Evolutionary conservation across 805 yeast species (phyloP), one percentile per base, ranked within the genome.

Genomic region (Suhomyces sp.): DNA sequence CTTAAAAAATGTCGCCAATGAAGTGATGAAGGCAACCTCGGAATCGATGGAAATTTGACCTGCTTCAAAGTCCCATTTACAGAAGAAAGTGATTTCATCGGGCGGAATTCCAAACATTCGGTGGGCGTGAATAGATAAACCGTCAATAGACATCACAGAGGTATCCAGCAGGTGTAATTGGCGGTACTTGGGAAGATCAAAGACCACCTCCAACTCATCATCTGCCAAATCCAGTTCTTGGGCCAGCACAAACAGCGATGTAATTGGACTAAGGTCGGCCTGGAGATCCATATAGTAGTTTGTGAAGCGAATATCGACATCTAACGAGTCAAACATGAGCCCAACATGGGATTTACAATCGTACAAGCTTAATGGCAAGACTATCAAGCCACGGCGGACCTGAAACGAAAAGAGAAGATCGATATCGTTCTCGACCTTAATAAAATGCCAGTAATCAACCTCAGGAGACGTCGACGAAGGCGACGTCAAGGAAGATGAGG

Each of bases 21-120:
- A 77, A 36, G 72, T 70, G 8, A 84, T 23, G 53, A 83, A 77
- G 4, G 60, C 53, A 0, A 84, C 73, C 8, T 77, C 70, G 1
- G 88, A 80, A 52, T 83, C 78, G 10, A 89, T 68, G 1, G 60
- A 52, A 4, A 91, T 70, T 4, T 72, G 74, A 8, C 92, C 96
- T 1, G 87, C 64, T 26, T 80, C 82, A 59, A 94, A 83, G 54
- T 87, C 92, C 99, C 99, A 94, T 54, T 88, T 86, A 62, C 97
- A 91, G 57, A 82, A 84, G 64, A 89, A 94, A 0, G 97, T 90
- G 0, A 93, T 90, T 64, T 90, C 96, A 6, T 77, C 73, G 0
- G 97, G 97, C 0, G 97, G 97, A 2, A 90, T 65, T 0, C 99
- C 99, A 73, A 90, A 90, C 85, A 92, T 84, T 62, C 98, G 77